These are phyloP conservation scores for Exophiala lecanii-corni DNA, from an alignment of 2,329 filamentous ascomycete genomes.

Conservation along the genomic window DNA sequence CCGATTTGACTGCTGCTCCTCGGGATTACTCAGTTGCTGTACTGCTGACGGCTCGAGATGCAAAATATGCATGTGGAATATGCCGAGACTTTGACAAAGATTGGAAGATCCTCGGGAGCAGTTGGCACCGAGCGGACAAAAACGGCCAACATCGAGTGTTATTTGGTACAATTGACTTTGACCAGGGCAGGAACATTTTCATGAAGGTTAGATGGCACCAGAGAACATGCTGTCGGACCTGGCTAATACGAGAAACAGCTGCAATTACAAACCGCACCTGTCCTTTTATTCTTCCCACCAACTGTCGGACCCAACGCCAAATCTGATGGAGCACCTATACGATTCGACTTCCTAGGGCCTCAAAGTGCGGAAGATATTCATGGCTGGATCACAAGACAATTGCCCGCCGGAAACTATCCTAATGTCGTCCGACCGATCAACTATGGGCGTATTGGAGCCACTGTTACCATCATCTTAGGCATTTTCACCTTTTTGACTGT, in stretches of 20 bases:
- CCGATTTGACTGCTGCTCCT: conserved; percentile 67
- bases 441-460: conserved; percentile 68
- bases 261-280: conserved; percentile 87
- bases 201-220: too few relatives aligned
- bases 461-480: conserved; percentile 66
- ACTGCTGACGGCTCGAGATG: conserved; percentile 79
- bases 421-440: conserved; percentile 79
- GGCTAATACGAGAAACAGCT: too few relatives aligned
- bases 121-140: conserved; percentile 83
- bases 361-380: conserved; percentile 74
- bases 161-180: conserved; percentile 83
- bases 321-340: conserved; percentile 61
- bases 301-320: conserved; percentile 76
- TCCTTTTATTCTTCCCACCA: conserved; percentile 81
- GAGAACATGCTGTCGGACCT: too few relatives aligned
- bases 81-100: conserved; percentile 92
- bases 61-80: conserved; percentile 76
- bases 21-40: conserved; percentile 80
- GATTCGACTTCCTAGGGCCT: conserved; percentile 81
- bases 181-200: conserved; percentile 77
- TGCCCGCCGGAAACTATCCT: conserved; percentile 68
- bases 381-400: conserved; percentile 70
- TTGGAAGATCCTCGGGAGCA: conserved; percentile 80
- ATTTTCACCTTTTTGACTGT: conserved; percentile 64
- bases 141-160: conserved; percentile 66